phyloP scores from a whole-genome alignment of 345 rosid species.

The Pistacia vera region DNA sequence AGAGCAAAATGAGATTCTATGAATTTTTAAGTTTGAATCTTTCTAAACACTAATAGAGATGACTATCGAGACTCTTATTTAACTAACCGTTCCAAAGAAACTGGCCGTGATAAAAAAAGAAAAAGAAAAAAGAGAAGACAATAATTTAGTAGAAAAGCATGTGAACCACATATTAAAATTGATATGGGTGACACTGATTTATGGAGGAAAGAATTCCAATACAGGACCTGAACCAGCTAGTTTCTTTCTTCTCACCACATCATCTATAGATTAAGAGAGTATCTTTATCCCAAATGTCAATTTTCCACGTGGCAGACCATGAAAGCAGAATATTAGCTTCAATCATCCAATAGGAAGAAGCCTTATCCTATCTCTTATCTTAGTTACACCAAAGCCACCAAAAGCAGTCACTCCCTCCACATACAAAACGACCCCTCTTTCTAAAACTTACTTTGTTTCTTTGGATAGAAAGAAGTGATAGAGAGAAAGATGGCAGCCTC shows the following conservation, averaged over 20 bases:
- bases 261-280: constrained; percentile 26
- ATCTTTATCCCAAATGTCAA: constrained; percentile 36
- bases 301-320: constrained; percentile 56
- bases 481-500: constrained; percentile 75
- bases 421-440: not conserved
- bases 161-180: not conserved
- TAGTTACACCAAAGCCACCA: constrained; percentile 41
- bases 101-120: too few species aligned
- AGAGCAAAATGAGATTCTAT: too few species aligned
- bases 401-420: not conserved
- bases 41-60: too few species aligned
- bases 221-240: not conserved
- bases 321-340: constrained; percentile 30
- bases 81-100: too few species aligned
- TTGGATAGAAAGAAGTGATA: not conserved
- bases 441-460: not conserved
- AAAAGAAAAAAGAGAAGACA: too few species aligned
- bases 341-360: constrained; percentile 60
- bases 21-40: too few species aligned
- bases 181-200: too few species aligned
- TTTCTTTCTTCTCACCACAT: constrained; percentile 12
- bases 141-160: too few species aligned
- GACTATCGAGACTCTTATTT: too few species aligned
- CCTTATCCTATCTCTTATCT: constrained; percentile 86
- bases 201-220: too few species aligned